A percentile compares a stretch with the other conserved stretches of the same genome.
phyloP scores from a whole-genome alignment of 2,329 filamentous ascomycete species.

The Ophiocordyceps camponoti-floridani region DNA sequence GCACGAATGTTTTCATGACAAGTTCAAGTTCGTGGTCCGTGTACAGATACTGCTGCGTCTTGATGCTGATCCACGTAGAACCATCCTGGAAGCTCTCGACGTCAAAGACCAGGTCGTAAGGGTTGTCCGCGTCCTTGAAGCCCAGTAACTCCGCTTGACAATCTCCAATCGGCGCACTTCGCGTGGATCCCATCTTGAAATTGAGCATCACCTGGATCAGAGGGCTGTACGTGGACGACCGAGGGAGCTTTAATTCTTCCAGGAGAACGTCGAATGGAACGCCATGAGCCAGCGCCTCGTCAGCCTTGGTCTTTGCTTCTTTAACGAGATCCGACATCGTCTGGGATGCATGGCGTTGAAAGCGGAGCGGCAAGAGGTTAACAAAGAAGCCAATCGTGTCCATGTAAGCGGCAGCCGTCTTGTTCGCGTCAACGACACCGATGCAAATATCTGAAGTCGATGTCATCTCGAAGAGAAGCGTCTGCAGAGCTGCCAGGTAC shows the following conservation, averaged over 20 bases:
- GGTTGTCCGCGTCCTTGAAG: slow-evolving; percentile 1
- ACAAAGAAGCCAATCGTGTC: slow-evolving; percentile 25
- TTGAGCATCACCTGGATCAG: slow-evolving; percentile 28
- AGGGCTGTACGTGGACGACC: slow-evolving; percentile 19
- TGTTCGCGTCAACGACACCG: slow-evolving; percentile 27
- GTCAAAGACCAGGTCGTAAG: slow-evolving; percentile 1
- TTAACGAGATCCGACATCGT: slow-evolving; percentile 6
- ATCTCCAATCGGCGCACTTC: background rate
- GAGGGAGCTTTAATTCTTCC: slow-evolving; percentile 18
- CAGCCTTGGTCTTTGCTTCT: slow-evolving; percentile 15
- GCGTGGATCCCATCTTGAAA: slow-evolving; percentile 7
- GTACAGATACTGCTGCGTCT: slow-evolving; percentile 1
- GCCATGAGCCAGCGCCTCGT: slow-evolving; percentile 1
- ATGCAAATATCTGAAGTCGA: slow-evolving; percentile 22
- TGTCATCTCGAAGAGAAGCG: slow-evolving; percentile 15
- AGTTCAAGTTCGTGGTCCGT: background rate
- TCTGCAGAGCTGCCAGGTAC: slow-evolving; percentile 21
- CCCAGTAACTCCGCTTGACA: background rate
- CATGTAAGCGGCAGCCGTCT: slow-evolving; percentile 13
- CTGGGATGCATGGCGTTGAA: slow-evolving; percentile 10
- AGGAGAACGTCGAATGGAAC: slow-evolving; percentile 29
- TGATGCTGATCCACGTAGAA: background rate
- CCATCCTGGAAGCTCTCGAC: slow-evolving; percentile 1
- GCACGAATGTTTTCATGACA: background rate
- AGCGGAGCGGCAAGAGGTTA: slow-evolving; percentile 28